A percentile compares a stretch with the other conserved stretches of the same genome.
phyloP scores from a whole-genome alignment of 2,329 filamentous ascomycete species.

The Paecilomyces formosus region DNA sequence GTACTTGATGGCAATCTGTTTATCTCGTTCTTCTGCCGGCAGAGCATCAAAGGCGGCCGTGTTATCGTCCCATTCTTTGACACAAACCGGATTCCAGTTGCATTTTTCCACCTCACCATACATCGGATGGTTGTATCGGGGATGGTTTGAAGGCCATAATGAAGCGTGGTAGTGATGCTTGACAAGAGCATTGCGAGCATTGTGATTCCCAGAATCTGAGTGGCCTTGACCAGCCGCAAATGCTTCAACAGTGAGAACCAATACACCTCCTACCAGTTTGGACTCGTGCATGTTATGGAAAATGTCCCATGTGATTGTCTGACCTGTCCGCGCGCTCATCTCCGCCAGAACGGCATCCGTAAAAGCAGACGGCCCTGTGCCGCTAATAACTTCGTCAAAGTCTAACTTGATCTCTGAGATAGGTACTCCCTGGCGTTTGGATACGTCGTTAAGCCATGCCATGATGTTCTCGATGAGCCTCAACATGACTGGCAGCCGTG shows the following conservation, averaged over 20 bases:
- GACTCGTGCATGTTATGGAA: constrained; percentile 63
- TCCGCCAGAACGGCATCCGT: constrained; percentile 58
- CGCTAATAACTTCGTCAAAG: constrained; percentile 65
- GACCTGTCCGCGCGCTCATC: constrained; percentile 47
- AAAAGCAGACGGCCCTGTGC: constrained; percentile 66
- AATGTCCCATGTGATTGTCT: constrained; percentile 51
- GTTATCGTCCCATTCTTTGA: constrained; percentile 58
- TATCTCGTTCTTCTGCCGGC: constrained; percentile 52
- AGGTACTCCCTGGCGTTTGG: constrained; percentile 50
- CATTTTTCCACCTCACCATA: constrained; percentile 65
- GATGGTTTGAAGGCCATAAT: constrained; percentile 61
- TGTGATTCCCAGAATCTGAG: constrained; percentile 64
- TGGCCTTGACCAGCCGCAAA: constrained; percentile 68
- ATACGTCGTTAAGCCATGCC: constrained; percentile 55
- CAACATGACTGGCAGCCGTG: constrained; percentile 60
- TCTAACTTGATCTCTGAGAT: constrained; percentile 58
- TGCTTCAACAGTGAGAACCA: constrained; percentile 63
- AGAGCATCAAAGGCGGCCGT: constrained; percentile 54
- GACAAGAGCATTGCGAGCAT: constrained; percentile 58
- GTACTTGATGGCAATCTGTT: constrained; percentile 34
- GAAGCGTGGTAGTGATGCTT: constrained; percentile 71
- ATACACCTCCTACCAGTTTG: constrained; percentile 55
- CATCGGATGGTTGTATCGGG: constrained; percentile 59
- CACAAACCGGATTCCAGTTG: constrained; percentile 61
- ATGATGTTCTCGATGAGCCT: constrained; percentile 62